Base-by-base conservation (phyloP, 495 filamentous ascomycete genomes). In the Podospora pseudopauciseta region DNA sequence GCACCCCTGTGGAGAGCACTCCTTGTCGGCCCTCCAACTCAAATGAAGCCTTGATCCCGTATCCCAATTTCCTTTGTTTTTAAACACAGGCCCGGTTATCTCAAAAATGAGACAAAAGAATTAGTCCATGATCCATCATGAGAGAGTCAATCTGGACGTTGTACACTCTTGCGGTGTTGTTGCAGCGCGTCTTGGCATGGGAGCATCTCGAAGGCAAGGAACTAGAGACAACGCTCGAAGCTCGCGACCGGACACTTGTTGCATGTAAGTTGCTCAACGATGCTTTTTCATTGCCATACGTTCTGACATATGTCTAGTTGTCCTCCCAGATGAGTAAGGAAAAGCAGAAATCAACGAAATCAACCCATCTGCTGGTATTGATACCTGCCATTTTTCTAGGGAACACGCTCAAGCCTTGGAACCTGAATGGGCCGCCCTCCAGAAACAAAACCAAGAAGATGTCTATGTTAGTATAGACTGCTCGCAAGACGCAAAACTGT, bases 391-490 rank as follows among this genome's bases (percentile, higher is more conserved):
- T 5, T 20, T 18, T 18, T 27, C 23, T 64, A 81, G 79, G 54
- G 71, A 77, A 19, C n/a, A 71, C 18, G 79, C 76, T 56, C 76
- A 80, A 71, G 66, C 70, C 27, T 66, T 84, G 18, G 77, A 82
- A 53, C 60, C 70, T 70, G 75, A 82, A 79, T 81, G 80, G 81
- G 65, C 68, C 32, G 27, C 68, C 15, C 68, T 80, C n/a, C 61
- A 63, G 9, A 28, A 61, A 75, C 13, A 44, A 75, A 44, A 69
- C 57, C 16, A 70, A 78, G 18, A 60, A 74, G 26, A 66, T 73
- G 18, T 63, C 69, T n/a, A 60, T 80, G 1, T 63, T 39, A 80
- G 78, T 70, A 68, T 85, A 60, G 79, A 85, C 69, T 85, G 83
- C 69, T 70, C 75, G n/a, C 64, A 74, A 16, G 71, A 75, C 20